Percentiles rank a stretch among this genome's conserved stretches.
phyloP scores from a whole-genome alignment of 805 yeast species.

The Wickerhamomyces chaumierensis region DNA sequence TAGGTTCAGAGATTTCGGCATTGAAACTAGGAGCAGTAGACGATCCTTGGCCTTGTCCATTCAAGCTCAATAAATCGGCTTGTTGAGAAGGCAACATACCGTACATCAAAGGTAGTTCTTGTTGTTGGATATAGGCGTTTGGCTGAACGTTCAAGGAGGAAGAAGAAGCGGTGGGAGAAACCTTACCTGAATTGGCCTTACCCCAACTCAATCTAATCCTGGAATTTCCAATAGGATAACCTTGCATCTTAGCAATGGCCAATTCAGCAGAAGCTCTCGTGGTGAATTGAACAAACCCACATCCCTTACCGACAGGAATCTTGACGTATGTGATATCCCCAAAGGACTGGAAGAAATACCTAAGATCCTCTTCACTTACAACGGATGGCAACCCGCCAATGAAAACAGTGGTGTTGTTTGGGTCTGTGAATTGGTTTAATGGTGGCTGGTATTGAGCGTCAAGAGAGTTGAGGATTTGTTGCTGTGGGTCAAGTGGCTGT shows the following conservation, averaged over 20 bases:
- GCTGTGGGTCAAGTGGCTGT: slow-evolving; percentile 4
- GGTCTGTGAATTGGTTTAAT: slow-evolving; percentile 61
- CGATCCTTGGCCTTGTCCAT: slow-evolving; percentile 1
- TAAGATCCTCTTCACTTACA: slow-evolving; percentile 52
- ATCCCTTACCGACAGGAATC: slow-evolving; percentile 62
- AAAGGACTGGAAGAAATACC: slow-evolving; percentile 48
- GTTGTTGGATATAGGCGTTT: slow-evolving; percentile 15
- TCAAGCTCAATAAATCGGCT: not conserved
- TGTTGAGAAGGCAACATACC: slow-evolving; percentile 4
- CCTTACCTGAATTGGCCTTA: slow-evolving; percentile 29
- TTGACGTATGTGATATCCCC: slow-evolving; percentile 72
- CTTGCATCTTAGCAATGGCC: slow-evolving; percentile 83
- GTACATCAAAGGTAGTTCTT: slow-evolving; percentile 14
- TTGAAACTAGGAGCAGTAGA: not conserved
- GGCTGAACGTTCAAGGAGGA: slow-evolving; percentile 6
- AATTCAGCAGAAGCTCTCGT: slow-evolving; percentile 74
- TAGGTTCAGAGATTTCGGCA: not conserved
- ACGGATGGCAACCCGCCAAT: slow-evolving; percentile 53
- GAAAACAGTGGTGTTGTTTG: slow-evolving; percentile 66
- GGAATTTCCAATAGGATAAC: slow-evolving; percentile 76
- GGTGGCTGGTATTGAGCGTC: slow-evolving; percentile 40
- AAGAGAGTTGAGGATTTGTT: slow-evolving; percentile 10
- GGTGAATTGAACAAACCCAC: slow-evolving; percentile 81
- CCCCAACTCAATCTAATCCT: slow-evolving; percentile 87
- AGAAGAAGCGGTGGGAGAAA: too few relatives aligned